Evolutionary conservation across 1,139 yeast genomes (phyloP).

Genomic region (Diutina sp.): DNA sequence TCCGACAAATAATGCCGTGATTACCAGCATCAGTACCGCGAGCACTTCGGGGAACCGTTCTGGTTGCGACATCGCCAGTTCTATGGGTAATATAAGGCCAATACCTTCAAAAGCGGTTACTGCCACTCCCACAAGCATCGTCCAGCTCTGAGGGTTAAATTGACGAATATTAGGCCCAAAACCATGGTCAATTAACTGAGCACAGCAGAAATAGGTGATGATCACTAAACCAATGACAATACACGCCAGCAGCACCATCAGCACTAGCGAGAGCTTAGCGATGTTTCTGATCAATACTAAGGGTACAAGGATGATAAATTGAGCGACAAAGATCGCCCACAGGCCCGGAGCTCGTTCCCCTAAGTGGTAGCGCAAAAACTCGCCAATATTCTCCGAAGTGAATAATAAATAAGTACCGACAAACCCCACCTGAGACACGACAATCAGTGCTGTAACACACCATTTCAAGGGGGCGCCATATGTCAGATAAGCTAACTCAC

Average conservation of each 20-base stretch:
- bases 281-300: slow-evolving; percentile 60
- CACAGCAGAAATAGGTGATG: slow-evolving; percentile 43
- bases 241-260: slow-evolving; percentile 54
- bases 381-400: slow-evolving; percentile 54
- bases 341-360: neutral
- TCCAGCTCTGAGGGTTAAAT: slow-evolving; percentile 53
- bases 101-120: slow-evolving; percentile 77
- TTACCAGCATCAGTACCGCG: slow-evolving; percentile 42
- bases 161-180: slow-evolving; percentile 32
- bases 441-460: slow-evolving; percentile 47
- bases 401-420: slow-evolving; percentile 68
- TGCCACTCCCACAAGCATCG: slow-evolving; percentile 69
- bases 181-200: slow-evolving; percentile 34
- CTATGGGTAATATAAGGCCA: slow-evolving; percentile 66
- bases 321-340: slow-evolving; percentile 31
- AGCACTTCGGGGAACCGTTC: slow-evolving; percentile 58
- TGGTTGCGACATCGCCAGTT: slow-evolving; percentile 63
- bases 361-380: slow-evolving; percentile 25
- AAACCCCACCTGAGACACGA: slow-evolving; percentile 63
- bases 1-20: slow-evolving; percentile 45
- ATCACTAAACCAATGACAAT: slow-evolving; percentile 53
- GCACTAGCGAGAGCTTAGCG: slow-evolving; percentile 55
- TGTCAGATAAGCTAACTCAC: slow-evolving; percentile 55
- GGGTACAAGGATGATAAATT: slow-evolving; percentile 50
- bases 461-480: slow-evolving; percentile 51